A percentile compares a stretch with the other conserved stretches of the same genome.
Conservation (phyloP, 345 rosid species). For the Salix caprea region DNA sequence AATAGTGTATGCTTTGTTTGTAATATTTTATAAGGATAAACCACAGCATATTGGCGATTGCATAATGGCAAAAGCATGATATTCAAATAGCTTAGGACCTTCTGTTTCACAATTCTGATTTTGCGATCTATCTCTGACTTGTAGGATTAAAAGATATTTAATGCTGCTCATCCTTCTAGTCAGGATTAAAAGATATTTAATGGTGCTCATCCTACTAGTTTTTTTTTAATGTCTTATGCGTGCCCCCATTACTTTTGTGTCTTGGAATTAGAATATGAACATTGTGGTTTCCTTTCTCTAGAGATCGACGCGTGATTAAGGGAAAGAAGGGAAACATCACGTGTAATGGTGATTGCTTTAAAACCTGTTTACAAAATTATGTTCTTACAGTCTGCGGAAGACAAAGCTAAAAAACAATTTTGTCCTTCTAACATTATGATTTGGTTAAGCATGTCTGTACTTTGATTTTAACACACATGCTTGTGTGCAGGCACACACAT, state of each 20-base stretch:
- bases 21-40: background rate
- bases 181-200: background rate
- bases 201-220: background rate
- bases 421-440: background rate
- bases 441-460: background rate
- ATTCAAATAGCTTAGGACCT: background rate
- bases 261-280: background rate
- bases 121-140: background rate
- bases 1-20: background rate
- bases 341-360: background rate
- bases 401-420: background rate
- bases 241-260: background rate
- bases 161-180: background rate
- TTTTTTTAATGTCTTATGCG: background rate
- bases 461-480: background rate
- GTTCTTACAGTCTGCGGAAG: background rate
- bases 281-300: background rate
- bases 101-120: background rate
- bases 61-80: background rate
- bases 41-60: background rate
- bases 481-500: background rate
- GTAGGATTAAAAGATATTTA: background rate
- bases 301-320: background rate
- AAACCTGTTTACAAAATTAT: background rate
- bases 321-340: background rate